A percentile compares a stretch with the other conserved stretches of the same genome.
Evolutionary conservation across 352 stramenopile species (phyloP).

Genomic region (Phytophthora podocarpi): DNA sequence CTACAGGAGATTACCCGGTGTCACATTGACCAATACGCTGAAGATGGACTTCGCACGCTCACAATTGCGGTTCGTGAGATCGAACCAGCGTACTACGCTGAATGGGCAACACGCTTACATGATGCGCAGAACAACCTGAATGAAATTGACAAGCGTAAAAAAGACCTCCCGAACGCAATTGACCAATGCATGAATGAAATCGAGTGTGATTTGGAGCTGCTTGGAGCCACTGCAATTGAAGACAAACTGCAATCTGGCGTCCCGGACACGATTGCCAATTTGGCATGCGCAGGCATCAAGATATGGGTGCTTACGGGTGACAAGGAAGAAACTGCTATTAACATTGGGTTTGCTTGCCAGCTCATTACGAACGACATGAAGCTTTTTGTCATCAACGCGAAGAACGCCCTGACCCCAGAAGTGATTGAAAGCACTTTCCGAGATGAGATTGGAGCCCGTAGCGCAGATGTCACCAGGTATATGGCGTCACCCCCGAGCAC

Average conservation of each 20-base stretch:
- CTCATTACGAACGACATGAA: conserved; percentile 87
- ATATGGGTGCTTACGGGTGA: conserved; percentile 95
- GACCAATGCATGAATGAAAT: conserved; percentile 85
- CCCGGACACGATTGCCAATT: conserved; percentile 83
- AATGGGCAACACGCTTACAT: conserved; percentile 70
- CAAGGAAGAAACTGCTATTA: conserved; percentile 95
- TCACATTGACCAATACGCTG: conserved; percentile 84
- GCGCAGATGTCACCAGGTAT: conserved; percentile 53
- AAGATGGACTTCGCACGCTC: conserved; percentile 88
- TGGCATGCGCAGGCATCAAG: conserved; percentile 89
- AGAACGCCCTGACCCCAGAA: conserved; percentile 54
- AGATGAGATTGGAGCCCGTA: conserved; percentile 48
- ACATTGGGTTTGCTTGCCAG: conserved; percentile 93
- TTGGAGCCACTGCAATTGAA: conserved; percentile 94
- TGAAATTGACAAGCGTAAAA: conserved; percentile 84
- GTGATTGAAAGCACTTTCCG: conserved; percentile 54
- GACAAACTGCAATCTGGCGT: conserved; percentile 94
- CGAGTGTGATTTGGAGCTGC: conserved; percentile 79
- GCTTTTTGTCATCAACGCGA: conserved; percentile 68
- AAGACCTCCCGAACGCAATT: conserved; percentile 72
- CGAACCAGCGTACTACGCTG: conserved; percentile 44
- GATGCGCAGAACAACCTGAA: conserved; percentile 69
- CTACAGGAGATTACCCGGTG: conserved; percentile 48
- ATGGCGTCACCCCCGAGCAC: conserved; percentile 45
- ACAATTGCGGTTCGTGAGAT: conserved; percentile 83